phyloP scores from a whole-genome alignment of 495 filamentous ascomycete genomes.

The Diplogelasinospora grovesii region DNA sequence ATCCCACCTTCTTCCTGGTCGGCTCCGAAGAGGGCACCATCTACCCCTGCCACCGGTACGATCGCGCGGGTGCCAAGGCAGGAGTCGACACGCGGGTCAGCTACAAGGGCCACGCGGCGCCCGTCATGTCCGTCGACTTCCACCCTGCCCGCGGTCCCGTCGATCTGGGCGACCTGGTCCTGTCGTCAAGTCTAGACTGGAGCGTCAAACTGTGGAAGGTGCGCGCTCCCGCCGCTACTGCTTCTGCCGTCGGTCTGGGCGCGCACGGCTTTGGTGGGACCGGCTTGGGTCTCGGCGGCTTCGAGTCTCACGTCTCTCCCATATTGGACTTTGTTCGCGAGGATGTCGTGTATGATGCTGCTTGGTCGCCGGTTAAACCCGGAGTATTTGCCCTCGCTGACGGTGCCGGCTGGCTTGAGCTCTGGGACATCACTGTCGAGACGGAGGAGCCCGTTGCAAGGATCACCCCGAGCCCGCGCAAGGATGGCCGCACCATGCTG shows the following conservation, averaged over 20 bases:
- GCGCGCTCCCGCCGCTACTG: conserved; percentile 64
- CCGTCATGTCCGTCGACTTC: conserved; percentile 93
- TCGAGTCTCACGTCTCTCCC: conserved; percentile 53
- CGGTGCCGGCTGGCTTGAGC: conserved; percentile 83
- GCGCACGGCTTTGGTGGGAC: too few species aligned
- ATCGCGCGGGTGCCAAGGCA: conserved; percentile 91
- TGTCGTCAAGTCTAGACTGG: conserved; percentile 87
- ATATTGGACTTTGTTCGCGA: conserved; percentile 86
- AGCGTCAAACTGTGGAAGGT: conserved; percentile 95
- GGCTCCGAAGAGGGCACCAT: conserved; percentile 95
- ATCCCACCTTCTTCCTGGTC: conserved; percentile 95
- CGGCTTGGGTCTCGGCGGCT: conserved; percentile 30
- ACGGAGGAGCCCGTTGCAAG: conserved; percentile 82
- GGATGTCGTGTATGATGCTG: conserved; percentile 91
- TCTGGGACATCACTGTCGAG: conserved; percentile 92
- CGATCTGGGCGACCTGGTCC: conserved; percentile 90
- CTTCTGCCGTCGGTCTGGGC: conserved; percentile 35
- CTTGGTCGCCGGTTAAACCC: conserved; percentile 86
- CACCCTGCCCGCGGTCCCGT: conserved; percentile 85
- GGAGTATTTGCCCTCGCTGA: conserved; percentile 92
- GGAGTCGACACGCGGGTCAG: conserved; percentile 80
- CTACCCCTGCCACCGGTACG: conserved; percentile 93
- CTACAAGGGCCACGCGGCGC: conserved; percentile 83
- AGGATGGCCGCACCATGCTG: conserved; percentile 52
- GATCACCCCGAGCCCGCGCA: conserved; percentile 57